Evolutionary conservation across 345 rosid species (phyloP).

Genomic region (Eucalyptus marginata): DNA sequence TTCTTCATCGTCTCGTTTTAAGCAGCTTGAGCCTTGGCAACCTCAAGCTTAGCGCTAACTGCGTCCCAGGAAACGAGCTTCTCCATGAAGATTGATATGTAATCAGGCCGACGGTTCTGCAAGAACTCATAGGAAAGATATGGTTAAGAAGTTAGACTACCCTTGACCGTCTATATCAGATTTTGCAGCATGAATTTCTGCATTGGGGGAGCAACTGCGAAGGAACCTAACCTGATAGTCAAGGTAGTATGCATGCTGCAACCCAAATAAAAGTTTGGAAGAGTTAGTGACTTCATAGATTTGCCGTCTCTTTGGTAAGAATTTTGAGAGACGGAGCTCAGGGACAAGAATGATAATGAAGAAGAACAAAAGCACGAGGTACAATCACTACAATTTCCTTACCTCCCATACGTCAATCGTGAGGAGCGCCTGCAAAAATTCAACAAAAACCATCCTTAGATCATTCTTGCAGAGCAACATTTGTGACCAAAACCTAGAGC

Average conservation of each 20-base stretch:
- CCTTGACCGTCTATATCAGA: neutral
- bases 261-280: neutral
- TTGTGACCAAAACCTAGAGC: neutral
- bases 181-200: neutral
- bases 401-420: constrained; percentile 99
- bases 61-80: constrained; percentile 94
- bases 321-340: neutral
- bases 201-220: neutral
- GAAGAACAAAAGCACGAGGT: neutral
- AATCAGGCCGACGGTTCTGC: constrained; percentile 66
- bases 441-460: neutral
- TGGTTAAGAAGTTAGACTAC: neutral
- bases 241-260: constrained; percentile 84
- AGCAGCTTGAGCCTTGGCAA: constrained; percentile 41
- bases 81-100: constrained; percentile 55
- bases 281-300: neutral
- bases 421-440: constrained; percentile 67
- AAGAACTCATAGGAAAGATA: neutral
- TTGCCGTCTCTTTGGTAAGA: constrained; percentile 2
- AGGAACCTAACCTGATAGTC: constrained; percentile 62
- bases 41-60: constrained; percentile 53
- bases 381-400: neutral
- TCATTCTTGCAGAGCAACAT: neutral
- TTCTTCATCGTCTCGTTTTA: constrained; percentile 21
- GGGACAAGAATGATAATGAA: neutral